These are phyloP conservation scores for Coprinellus micaceus DNA, from an alignment of 768 basidiomycete genomes.

Conservation along the genomic window DNA sequence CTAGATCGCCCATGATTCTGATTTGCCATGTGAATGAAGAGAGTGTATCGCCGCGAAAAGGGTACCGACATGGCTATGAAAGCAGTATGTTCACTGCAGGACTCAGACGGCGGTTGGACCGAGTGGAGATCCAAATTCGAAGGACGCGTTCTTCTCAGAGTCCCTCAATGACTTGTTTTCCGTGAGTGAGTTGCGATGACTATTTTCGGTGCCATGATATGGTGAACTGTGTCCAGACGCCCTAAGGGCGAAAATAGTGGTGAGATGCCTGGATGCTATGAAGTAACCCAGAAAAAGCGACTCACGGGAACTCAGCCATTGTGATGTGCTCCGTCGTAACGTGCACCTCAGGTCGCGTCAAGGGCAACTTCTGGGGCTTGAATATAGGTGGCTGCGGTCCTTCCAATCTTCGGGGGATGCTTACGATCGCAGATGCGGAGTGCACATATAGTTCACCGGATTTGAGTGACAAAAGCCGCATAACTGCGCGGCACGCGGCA, in stretches of 20 bases:
- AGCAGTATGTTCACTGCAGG: not conserved
- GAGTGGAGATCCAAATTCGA: constrained; percentile 6
- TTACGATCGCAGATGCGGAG: constrained; percentile 38
- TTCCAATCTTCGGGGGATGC: constrained; percentile 31
- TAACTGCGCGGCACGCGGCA: constrained; percentile 66
- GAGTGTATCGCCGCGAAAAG: not conserved
- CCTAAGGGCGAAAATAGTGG: not conserved
- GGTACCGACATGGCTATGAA: no score
- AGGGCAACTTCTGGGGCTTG: constrained; percentile 27
- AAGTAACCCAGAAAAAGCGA: not conserved
- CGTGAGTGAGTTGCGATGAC: constrained; percentile 12
- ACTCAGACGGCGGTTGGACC: not conserved
- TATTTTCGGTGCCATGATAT: constrained; percentile 13
- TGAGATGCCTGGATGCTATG: not conserved
- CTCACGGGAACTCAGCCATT: constrained; percentile 54
- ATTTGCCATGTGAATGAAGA: not conserved
- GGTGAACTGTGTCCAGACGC: constrained; percentile 22
- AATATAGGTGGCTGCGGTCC: constrained; percentile 15
- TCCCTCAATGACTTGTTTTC: constrained; percentile 13
- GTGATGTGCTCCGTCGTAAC: constrained; percentile 61
- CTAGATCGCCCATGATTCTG: not conserved
- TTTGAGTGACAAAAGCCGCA: constrained; percentile 58
- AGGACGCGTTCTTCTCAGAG: constrained; percentile 11
- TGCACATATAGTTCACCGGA: constrained; percentile 43
- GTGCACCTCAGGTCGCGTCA: constrained; percentile 45